Evolutionary conservation across 768 basidiomycete species (phyloP), one percentile per base, ranked within the genome.

Genomic region (Phanerochaete carnosa): DNA sequence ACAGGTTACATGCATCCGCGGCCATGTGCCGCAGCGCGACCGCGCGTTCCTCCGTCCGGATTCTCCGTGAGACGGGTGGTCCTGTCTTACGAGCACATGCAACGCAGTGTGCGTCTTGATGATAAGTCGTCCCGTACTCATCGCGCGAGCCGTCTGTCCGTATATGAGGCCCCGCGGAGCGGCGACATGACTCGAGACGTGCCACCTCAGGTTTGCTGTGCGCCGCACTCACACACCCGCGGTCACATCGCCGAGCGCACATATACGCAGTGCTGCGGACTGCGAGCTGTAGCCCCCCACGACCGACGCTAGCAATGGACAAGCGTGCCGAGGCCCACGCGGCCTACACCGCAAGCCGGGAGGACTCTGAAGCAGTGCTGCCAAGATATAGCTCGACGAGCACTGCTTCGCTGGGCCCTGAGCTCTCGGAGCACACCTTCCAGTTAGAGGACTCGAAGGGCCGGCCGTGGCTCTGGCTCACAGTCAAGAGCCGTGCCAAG

Each of bases 391-490:
- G 25, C 37, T 55, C 54, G 15, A 37, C 51, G n/a, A 55, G 57
- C 37, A 52, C 60, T 33, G 55, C 59, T 9, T 58, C 64, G 19
- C 61, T 59, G 15, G 33, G 30, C 45, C 33, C 45, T 13, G 66
- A 65, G 32, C 45, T 63, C 29, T 57, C 56, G 22, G 76, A 79
- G 54, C 79, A 81, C 60, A 70, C 65, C 15, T 75, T 73, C 50
- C 73, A 76, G 8, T 74, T 86, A 6, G 78, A 81, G 56, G 77
- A 75, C 56, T 69, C 60, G 70, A 81, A 68, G 28, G 77, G 76
- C 30, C 71, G 71, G 50, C 73, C 80, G 46, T 86, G 83, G 79
- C 75, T 85, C 12, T 72, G 75, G 19, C 71, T 86, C 11, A 70
- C 70, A 35, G 67, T 86, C 22, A 71, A 71, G 51, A 83, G 80